phyloP scores from a whole-genome alignment of 2,329 filamentous ascomycete species.

The Sordariomycetes sp. region DNA sequence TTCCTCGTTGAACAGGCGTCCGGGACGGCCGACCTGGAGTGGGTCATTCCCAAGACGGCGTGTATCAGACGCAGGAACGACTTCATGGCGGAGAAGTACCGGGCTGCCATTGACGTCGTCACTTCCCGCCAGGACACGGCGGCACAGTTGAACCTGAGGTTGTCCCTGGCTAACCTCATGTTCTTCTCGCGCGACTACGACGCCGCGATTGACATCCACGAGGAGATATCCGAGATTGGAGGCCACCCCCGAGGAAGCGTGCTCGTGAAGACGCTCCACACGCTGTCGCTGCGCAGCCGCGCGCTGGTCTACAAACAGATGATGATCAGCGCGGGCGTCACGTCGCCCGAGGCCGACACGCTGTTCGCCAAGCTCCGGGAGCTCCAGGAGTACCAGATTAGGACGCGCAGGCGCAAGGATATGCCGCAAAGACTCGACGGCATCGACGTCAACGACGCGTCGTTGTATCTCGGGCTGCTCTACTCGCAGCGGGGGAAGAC shows the following conservation, averaged over 20 bases:
- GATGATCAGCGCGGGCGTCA: constrained; percentile 13
- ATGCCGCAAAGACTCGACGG: constrained; percentile 25
- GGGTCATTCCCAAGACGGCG: constrained; percentile 24
- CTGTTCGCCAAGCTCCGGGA: constrained; percentile 22
- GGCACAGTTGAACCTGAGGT: constrained; percentile 21
- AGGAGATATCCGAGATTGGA: constrained; percentile 20
- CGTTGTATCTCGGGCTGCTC: constrained; percentile 24
- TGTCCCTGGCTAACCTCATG: constrained; percentile 20
- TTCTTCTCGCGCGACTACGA: constrained; percentile 20
- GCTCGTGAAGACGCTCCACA: constrained; percentile 22
- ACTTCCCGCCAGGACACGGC: constrained; percentile 19
- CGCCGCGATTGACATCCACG: constrained; percentile 19
- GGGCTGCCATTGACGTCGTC: constrained; percentile 18
- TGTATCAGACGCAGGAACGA: constrained; percentile 17
- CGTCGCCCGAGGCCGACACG: constrained; percentile 11
- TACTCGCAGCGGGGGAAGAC: constrained; percentile 17
- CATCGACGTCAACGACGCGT: constrained; percentile 25
- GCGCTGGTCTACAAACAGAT: constrained; percentile 22
- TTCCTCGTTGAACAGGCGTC: constrained; percentile 19
- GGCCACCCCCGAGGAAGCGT: constrained; percentile 24
- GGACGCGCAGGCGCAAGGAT: constrained; percentile 10
- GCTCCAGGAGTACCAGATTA: constrained; percentile 18
- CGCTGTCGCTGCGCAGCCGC: constrained; percentile 24
- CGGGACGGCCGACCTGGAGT: constrained; percentile 19
- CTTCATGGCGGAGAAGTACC: constrained; percentile 16